Conservation (phyloP, 2,329 filamentous ascomycete species). For the Fusarium verticillioides region DNA sequence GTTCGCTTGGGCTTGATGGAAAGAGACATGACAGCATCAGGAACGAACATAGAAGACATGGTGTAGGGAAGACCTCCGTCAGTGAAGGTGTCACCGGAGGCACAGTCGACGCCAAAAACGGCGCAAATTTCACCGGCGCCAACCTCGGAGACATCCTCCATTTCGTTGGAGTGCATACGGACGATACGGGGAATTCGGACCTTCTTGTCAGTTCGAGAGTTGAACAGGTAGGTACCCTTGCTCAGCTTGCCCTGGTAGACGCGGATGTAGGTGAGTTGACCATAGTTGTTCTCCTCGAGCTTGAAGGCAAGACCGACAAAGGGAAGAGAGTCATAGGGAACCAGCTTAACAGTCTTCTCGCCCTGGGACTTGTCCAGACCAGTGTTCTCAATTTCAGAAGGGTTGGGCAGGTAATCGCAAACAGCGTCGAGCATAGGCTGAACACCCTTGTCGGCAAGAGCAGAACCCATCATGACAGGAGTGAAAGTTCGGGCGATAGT, state of each 20-base stretch:
- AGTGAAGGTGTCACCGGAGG: slow-evolving; percentile 97
- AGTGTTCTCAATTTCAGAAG: slow-evolving; percentile 86
- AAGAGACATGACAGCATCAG: slow-evolving; percentile 96
- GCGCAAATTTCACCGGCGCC: slow-evolving; percentile 98
- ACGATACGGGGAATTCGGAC: slow-evolving; percentile 97
- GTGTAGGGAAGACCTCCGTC: slow-evolving; percentile 92
- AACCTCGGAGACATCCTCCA: slow-evolving; percentile 95
- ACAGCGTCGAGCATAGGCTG: slow-evolving; percentile 98
- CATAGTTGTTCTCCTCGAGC: slow-evolving; percentile 98
- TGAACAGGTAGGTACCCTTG: slow-evolving; percentile 92
- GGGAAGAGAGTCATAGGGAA: slow-evolving; percentile 92
- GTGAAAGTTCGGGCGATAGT: slow-evolving; percentile 93
- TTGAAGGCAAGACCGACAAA: slow-evolving; percentile 98
- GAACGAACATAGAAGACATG: slow-evolving; percentile 98
- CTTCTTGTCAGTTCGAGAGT: slow-evolving; percentile 93
- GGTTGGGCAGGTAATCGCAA: slow-evolving; percentile 95
- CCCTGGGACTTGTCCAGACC: slow-evolving; percentile 84
- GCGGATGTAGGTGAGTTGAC: slow-evolving; percentile 96
- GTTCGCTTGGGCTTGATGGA: slow-evolving; percentile 96
- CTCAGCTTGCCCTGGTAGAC: slow-evolving; percentile 94
- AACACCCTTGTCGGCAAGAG: slow-evolving; percentile 91
- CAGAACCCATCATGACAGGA: slow-evolving; percentile 96
- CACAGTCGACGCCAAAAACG: slow-evolving; percentile 97
- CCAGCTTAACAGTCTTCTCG: slow-evolving; percentile 85
- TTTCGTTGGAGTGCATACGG: slow-evolving; percentile 99